Percentiles rank a stretch among this genome's conserved stretches.
Conservation (phyloP, 1,284 basidiomycete species). For the Malassezia pachydermatis region DNA sequence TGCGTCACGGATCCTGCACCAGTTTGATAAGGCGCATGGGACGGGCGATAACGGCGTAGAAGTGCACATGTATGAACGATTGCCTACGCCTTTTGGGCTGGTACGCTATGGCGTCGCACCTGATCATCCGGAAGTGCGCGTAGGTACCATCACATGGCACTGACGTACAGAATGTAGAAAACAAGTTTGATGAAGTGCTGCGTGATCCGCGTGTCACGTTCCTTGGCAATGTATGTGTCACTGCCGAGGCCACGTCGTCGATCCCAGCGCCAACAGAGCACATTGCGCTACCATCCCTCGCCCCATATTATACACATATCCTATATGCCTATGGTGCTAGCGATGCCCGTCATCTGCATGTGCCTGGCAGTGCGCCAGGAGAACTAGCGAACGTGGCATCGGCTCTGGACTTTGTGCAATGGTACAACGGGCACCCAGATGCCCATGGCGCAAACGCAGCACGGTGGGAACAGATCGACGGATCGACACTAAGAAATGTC, state of each 20-base stretch:
- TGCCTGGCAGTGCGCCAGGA: constrained; percentile 52
- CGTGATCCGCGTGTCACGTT: constrained; percentile 49
- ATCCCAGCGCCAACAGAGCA: constrained; percentile 1
- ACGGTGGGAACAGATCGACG: not conserved
- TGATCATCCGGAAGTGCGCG: constrained; percentile 83
- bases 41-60: constrained; percentile 13
- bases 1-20: constrained; percentile 51
- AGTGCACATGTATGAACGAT: constrained; percentile 81
- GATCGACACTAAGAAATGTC: constrained; percentile 54
- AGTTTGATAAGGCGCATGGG: constrained; percentile 17
- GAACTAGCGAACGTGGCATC: constrained; percentile 57
- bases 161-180: constrained; percentile 70
- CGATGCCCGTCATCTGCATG: constrained; percentile 50
- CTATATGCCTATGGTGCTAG: constrained; percentile 72
- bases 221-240: constrained; percentile 83
- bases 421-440: constrained; percentile 87
- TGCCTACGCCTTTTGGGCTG: constrained; percentile 88
- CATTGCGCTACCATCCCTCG: constrained; percentile 55
- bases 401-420: constrained; percentile 79
- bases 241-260: constrained; percentile 21
- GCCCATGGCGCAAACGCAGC: constrained; percentile 29
- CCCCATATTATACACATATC: constrained; percentile 66
- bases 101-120: constrained; percentile 95
- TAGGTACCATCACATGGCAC: not conserved
- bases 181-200: constrained; percentile 69